Evolutionary conservation across 345 rosid genomes (phyloP).

Genomic region (Physaria fendleri): DNA sequence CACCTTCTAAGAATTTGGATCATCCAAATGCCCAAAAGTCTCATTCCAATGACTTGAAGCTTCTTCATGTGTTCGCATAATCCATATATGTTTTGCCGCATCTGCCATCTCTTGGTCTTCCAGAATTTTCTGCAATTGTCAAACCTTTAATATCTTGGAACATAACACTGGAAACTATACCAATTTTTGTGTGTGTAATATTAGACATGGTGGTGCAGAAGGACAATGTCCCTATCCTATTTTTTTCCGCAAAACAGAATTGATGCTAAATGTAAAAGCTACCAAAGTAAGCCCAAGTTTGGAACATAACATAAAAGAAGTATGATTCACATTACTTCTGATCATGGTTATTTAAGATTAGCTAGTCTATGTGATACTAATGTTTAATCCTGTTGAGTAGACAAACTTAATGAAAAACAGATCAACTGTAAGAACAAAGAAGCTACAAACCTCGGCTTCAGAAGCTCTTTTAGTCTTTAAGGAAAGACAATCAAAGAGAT

Average conservation of each 20-base stretch:
- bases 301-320: not conserved
- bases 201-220: too few species aligned
- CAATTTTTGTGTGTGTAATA: not conserved
- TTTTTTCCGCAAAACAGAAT: not conserved
- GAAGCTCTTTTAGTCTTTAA: slow-evolving; percentile 63
- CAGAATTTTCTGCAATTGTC: not conserved
- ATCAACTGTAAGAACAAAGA: not conserved
- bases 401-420: not conserved
- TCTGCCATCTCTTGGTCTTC: too few species aligned
- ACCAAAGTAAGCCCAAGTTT: not conserved
- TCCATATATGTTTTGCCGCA: not conserved
- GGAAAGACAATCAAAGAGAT: slow-evolving; percentile 53
- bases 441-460: slow-evolving; percentile 47
- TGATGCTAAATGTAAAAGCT: not conserved
- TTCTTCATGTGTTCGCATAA: too few species aligned
- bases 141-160: slow-evolving; percentile 1
- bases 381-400: not conserved
- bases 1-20: too few species aligned
- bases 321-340: not conserved
- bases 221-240: too few species aligned
- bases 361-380: not conserved
- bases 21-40: too few species aligned
- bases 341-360: not conserved
- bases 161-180: not conserved
- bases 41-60: too few species aligned